Evolutionary conservation across 2,329 filamentous ascomycete species (phyloP), one percentile per base, ranked within the genome.

Genomic region (Exophiala sp.): DNA sequence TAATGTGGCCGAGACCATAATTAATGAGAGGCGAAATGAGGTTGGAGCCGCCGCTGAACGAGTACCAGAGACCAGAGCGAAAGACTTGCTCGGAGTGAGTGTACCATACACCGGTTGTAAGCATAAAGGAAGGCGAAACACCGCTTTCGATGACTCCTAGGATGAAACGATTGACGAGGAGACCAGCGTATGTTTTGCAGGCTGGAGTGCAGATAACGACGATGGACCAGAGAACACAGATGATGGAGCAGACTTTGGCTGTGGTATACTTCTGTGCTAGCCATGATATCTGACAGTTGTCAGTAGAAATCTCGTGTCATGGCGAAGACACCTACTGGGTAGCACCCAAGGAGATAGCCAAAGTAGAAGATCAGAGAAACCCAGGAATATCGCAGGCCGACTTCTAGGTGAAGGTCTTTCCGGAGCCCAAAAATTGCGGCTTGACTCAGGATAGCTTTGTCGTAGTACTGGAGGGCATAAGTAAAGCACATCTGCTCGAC

Each of bases 311-410:
- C n/a, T n/a, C n/a, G n/a, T n/a, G n/a, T n/a, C n/a, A n/a, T n/a
- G n/a, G n/a, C n/a, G n/a, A n/a, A n/a, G n/a, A n/a, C n/a, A n/a
- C n/a, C n/a, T n/a, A n/a, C 84, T 2, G 86, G 87, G 58, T 89
- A 90, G 2, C 87, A 72, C 0, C 87, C 87, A 0, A 80, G 82
- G 2, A 91, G 76, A 84, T 88, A 87, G 35, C 87, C 87, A 60
- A 90, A 89, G 72, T 90, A 91, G 73, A 91, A 55, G 34, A 58
- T 54, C 9, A 52, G 55, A 32, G 50, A 61, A 20, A 55, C 58
- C 5, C 50, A 47, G 41, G 64, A 65, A 1, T 77, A 79, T 8
- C 72, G 68, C 39, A 72, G 67, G 14, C 75, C 75, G 0, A 63
- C 63, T 0, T 61, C 63, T 5, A 79, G 66, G 0, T 66, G 65